Percentiles rank a stretch among this genome's conserved stretches.
These are phyloP conservation scores for Rhodotorula sphaerocarpa DNA, from an alignment of 768 basidiomycete genomes.

Conservation along the genomic window DNA sequence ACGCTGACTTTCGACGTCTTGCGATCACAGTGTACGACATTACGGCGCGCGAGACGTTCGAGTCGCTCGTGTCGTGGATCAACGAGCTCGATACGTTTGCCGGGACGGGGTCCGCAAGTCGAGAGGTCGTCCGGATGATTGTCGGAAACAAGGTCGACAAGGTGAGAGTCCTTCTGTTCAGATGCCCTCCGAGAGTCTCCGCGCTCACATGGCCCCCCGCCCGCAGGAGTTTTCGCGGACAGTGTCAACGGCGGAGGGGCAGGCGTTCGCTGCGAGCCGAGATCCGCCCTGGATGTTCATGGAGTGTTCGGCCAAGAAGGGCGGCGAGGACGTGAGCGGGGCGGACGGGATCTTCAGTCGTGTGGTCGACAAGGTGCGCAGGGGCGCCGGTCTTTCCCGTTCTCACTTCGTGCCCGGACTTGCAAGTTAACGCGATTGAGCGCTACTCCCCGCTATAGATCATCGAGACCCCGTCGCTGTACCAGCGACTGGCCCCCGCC, in stretches of 20 bases:
- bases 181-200: not conserved
- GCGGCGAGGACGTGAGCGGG: conserved; percentile 55
- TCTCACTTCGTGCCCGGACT: no score
- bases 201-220: no score
- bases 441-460: conserved; percentile 5
- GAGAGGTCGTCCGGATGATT: conserved; percentile 81
- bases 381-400: no score
- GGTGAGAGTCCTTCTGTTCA: conserved; percentile 44
- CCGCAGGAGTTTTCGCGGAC: conserved; percentile 78
- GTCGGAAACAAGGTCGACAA: conserved; percentile 89
- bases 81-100: conserved; percentile 82
- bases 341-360: conserved; percentile 60
- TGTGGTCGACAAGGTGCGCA: conserved; percentile 68
- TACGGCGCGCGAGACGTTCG: conserved; percentile 81
- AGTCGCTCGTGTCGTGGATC: conserved; percentile 73
- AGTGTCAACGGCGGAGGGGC: conserved; percentile 68
- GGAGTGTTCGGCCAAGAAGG: conserved; percentile 88
- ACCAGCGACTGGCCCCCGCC: conserved; percentile 11
- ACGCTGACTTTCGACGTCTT: no score
- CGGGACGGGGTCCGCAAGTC: conserved; percentile 49
- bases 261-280: conserved; percentile 57
- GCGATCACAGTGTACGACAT: conserved; percentile 99
- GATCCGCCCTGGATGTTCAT: conserved; percentile 78
- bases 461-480: conserved; percentile 32
- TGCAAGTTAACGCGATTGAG: no score